Percentiles rank a stretch among this genome's conserved stretches.
Evolutionary conservation across 2,329 filamentous ascomycete genomes (phyloP).

Genomic region (Penicillium brevicompactum): DNA sequence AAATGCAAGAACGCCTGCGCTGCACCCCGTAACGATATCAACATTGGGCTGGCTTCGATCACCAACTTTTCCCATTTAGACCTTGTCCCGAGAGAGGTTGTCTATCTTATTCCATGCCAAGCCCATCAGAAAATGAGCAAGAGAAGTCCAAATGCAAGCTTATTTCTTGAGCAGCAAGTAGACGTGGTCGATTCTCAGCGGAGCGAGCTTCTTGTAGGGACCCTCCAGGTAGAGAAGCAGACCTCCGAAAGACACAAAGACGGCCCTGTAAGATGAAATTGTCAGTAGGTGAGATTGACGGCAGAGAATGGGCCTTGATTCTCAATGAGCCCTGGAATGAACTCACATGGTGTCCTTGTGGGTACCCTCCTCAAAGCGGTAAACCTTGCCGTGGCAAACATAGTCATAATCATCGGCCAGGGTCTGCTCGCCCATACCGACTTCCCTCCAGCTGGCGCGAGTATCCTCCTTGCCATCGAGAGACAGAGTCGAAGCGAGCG

Average conservation of each 20-base stretch:
- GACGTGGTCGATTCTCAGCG: slow-evolving; percentile 86
- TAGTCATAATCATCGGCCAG: slow-evolving; percentile 57
- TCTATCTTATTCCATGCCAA: slow-evolving; percentile 2
- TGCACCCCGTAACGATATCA: slow-evolving; percentile 33
- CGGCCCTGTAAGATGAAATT: slow-evolving; percentile 65
- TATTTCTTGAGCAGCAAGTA: slow-evolving; percentile 95
- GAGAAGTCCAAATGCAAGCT: slow-evolving; percentile 14
- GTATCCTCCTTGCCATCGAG: slow-evolving; percentile 82
- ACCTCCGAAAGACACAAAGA: slow-evolving; percentile 91
- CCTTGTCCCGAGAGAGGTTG: slow-evolving; percentile 3
- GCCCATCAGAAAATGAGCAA: slow-evolving; percentile 8
- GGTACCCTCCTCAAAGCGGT: slow-evolving; percentile 55
- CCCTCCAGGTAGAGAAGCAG: slow-evolving; percentile 88
- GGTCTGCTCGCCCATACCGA: slow-evolving; percentile 58
- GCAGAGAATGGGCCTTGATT: neutral
- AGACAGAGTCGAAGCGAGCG: slow-evolving; percentile 80
- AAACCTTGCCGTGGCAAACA: slow-evolving; percentile 55
- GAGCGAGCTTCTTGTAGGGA: slow-evolving; percentile 92
- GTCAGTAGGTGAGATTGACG: neutral
- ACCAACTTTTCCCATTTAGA: slow-evolving; percentile 22
- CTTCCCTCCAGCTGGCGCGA: slow-evolving; percentile 76
- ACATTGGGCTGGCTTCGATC: slow-evolving; percentile 18
- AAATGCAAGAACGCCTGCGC: slow-evolving; percentile 45
- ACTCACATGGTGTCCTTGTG: slow-evolving; percentile 83
- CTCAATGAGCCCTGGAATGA: neutral